These are phyloP conservation scores for Aegilops tauschii DNA, from an alignment of 176 grass and related monocot species.

Conservation along the genomic window DNA sequence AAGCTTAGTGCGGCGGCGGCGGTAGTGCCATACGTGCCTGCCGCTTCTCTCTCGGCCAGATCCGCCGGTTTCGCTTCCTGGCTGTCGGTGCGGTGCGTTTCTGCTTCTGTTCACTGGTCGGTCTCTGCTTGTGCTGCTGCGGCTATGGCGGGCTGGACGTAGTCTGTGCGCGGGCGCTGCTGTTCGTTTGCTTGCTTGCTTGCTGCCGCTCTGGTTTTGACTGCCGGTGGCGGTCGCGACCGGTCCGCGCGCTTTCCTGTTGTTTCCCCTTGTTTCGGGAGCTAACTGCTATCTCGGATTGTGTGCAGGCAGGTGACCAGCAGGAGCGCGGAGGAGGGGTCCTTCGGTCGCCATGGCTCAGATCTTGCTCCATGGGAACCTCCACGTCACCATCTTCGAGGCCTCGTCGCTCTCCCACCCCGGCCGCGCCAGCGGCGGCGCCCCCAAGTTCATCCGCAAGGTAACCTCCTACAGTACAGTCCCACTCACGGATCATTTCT, in stretches of 20 bases:
- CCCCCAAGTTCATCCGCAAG: constrained; percentile 58
- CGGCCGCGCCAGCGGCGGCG: constrained; percentile 24
- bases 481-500: neutral
- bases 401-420: constrained; percentile 40
- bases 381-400: constrained; percentile 69
- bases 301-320: neutral
- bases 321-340: neutral
- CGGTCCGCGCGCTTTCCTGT: neutral
- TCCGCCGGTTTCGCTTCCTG: neutral
- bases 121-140: neutral
- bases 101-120: neutral
- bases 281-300: neutral
- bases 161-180: neutral
- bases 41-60: neutral
- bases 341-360: constrained; percentile 45
- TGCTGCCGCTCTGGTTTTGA: neutral
- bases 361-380: constrained; percentile 77
- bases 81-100: constrained; percentile 15
- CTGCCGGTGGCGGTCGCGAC: neutral
- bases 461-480: neutral
- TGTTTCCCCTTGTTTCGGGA: neutral
- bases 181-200: neutral
- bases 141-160: neutral
- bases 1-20: neutral
- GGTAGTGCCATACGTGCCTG: neutral